Evolutionary conservation across 441 rosid genomes (phyloP), one percentile per base, ranked within the genome.

Genomic region (Isatis lusitanica): DNA sequence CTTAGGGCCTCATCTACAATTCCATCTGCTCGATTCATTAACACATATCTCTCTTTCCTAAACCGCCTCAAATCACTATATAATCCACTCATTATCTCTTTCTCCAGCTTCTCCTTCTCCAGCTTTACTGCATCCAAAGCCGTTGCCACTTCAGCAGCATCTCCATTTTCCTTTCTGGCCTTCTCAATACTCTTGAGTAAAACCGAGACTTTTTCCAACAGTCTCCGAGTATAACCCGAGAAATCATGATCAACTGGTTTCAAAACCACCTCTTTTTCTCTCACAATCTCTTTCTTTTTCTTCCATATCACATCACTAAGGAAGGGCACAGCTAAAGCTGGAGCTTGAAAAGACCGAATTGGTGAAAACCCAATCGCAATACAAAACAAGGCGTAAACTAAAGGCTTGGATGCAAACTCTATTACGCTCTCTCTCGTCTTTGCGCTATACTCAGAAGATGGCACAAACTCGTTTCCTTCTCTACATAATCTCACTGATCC

Each of bases 291-390:
- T 57, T 82, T 71, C 69, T 63, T 83, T 44, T 7, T 78, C 64
- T 80, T 79, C 83, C 80, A 61, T 62, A 74, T 68, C 81, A 80
- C 85, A 77, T 74, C 83, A 62, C 85, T 74, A n/a, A 70, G 81
- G 6, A 75, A 83, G 2, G 85, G 80, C 6, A 88, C 76, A 57
- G 89, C 93, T 63, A 82, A 68, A 40, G 97, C 95, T 33, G 77
- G 82, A 52, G 78, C 80, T 46, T 83, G 86, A 66, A 84, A 73
- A 30, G 76, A 52, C 18, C 77, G 73, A 81, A 84, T 47, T 18
- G 90, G 88, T n/a, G 83, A 73, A 71, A 94, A 82, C 48, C 94
- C 94, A 50, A 85, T 68, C 63, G 91, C 93, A 66, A 92, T 67
- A 74, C 89, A 91, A 76, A 86, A 74, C 68, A 92, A 78, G 17